A percentile compares a stretch with the other conserved stretches of the same genome.
Evolutionary conservation across 2,329 filamentous ascomycete species (phyloP).

Genomic region (Nemania diffusa): DNA sequence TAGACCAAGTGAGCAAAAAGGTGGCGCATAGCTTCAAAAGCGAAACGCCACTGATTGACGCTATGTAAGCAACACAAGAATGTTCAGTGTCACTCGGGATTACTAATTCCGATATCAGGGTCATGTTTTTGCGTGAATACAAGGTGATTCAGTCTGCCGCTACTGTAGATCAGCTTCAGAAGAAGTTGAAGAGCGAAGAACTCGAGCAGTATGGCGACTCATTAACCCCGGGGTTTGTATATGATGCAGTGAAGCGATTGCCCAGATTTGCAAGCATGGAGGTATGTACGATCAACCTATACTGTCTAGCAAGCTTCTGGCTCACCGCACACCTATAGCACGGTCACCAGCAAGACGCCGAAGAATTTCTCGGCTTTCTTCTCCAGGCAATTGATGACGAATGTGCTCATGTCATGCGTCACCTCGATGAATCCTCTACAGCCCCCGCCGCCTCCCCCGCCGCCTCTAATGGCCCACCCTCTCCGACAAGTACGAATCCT

Average conservation of each 20-base stretch:
- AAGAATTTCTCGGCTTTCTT: conserved; percentile 94
- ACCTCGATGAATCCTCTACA: conserved; percentile 50
- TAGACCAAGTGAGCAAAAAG: conserved; percentile 85
- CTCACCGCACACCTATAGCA: conserved; percentile 62
- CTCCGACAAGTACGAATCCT: conserved; percentile 56
- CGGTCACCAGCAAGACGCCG: conserved; percentile 96
- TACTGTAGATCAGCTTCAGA: conserved; percentile 77
- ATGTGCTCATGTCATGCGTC: conserved; percentile 79
- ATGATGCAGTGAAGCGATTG: conserved; percentile 87
- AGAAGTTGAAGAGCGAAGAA: conserved; percentile 81
- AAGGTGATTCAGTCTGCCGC: conserved; percentile 82
- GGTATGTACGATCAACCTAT: conserved; percentile 60
- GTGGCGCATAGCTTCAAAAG: conserved; percentile 93
- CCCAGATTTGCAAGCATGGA: conserved; percentile 93
- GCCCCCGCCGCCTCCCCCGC: conserved; percentile 47
- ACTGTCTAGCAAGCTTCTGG: not conserved
- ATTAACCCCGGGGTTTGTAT: conserved; percentile 94
- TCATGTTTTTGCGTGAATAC: conserved; percentile 96
- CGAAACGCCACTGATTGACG: conserved; percentile 91
- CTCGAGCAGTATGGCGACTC: conserved; percentile 90
- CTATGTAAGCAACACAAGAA: conserved; percentile 74
- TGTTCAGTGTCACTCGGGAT: not conserved
- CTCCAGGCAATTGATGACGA: conserved; percentile 94
- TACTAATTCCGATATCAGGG: conserved; percentile 62
- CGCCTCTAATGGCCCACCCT: conserved; percentile 53